Conservation (phyloP, 2,329 filamentous ascomycete genomes). For the Phialemoniopsis sp. region DNA sequence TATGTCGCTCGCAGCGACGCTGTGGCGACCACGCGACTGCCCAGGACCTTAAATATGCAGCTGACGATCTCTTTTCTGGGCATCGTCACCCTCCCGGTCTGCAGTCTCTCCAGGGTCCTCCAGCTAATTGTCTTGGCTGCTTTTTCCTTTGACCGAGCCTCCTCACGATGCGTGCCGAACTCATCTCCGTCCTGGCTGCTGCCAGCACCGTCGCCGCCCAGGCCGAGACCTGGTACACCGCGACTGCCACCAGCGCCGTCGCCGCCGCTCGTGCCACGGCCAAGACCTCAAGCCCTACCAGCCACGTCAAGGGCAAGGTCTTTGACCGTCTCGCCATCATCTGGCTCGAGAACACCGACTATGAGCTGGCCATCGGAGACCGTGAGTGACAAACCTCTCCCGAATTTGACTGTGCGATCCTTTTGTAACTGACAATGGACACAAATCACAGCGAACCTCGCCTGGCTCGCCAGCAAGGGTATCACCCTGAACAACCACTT, state of each 20-base stretch:
- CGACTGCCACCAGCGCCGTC: constrained; percentile 46
- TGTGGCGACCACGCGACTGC: not conserved
- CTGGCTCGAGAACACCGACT: constrained; percentile 77
- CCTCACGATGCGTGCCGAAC: constrained; percentile 6
- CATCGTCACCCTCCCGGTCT: no score
- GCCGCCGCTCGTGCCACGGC: constrained; percentile 56
- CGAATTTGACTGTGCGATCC: no score
- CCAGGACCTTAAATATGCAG: not conserved
- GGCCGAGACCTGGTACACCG: constrained; percentile 34
- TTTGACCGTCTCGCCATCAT: constrained; percentile 71
- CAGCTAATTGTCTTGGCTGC: no score
- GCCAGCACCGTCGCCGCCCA: constrained; percentile 6
- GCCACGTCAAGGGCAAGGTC: constrained; percentile 62
- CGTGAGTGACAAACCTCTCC: constrained; percentile 39
- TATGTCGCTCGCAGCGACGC: no score
- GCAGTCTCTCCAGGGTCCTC: no score
- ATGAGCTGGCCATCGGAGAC: constrained; percentile 59
- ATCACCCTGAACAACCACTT: constrained; percentile 57
- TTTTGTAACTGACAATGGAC: no score
- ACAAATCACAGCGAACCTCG: constrained; percentile 40
- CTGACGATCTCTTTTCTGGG: not conserved
- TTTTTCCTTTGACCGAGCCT: not conserved
- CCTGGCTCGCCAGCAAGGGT: constrained; percentile 55
- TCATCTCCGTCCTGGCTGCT: constrained; percentile 7
- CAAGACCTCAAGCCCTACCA: constrained; percentile 55